Evolutionary conservation across 2,329 filamentous ascomycete species (phyloP).

Genomic region (Ophiocordyceps camponoti-saundersi): DNA sequence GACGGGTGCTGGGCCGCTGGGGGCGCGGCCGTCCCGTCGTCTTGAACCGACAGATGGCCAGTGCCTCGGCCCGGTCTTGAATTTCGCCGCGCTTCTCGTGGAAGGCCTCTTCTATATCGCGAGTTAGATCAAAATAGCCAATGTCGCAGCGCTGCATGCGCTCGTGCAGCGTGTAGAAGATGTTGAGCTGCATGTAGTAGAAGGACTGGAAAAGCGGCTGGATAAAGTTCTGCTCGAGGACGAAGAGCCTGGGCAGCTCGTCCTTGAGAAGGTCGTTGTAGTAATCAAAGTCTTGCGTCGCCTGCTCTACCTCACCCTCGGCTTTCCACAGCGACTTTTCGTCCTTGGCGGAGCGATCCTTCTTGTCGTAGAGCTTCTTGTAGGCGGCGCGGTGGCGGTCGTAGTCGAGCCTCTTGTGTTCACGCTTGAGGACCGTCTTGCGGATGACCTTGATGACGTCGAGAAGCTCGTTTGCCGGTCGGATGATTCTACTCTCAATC

Average conservation of each 20-base stretch:
- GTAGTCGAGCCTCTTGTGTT: conserved; percentile 95
- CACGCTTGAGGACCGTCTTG: conserved; percentile 74
- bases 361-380: conserved; percentile 96
- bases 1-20: conserved; percentile 41
- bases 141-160: conserved; percentile 97
- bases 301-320: conserved; percentile 76
- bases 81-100: conserved; percentile 76
- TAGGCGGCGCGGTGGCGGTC: conserved; percentile 68
- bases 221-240: conserved; percentile 85
- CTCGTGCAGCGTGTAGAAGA: conserved; percentile 96
- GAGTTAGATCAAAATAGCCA: conserved; percentile 85
- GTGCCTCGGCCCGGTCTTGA: conserved; percentile 65
- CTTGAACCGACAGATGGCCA: conserved; percentile 83
- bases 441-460: conserved; percentile 92
- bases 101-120: conserved; percentile 86
- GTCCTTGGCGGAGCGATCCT: conserved; percentile 89
- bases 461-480: conserved; percentile 80
- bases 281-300: conserved; percentile 93
- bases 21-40: conserved; percentile 56
- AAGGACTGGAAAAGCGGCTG: conserved; percentile 95
- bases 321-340: conserved; percentile 96
- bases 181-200: conserved; percentile 99
- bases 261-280: conserved; percentile 96
- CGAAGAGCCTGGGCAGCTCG: conserved; percentile 82
- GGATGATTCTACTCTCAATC: conserved; percentile 85